A percentile compares a stretch with the other conserved stretches of the same genome.
Evolutionary conservation across 75 land plant species (phyloP).

Genomic region (Pinus albicaulis): DNA sequence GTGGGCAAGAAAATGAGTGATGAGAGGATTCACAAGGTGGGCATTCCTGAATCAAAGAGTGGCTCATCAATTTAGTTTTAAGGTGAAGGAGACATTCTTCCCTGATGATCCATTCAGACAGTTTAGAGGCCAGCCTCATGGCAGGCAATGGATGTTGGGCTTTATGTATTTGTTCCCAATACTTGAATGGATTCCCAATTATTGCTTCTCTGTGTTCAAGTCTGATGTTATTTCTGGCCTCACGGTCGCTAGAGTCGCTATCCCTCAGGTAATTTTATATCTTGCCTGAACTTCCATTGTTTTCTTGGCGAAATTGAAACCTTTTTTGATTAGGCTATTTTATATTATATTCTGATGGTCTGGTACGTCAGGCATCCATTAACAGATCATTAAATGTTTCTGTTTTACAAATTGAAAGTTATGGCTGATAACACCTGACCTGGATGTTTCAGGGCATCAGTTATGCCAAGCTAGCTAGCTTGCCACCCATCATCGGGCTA

Average conservation of each 20-base stretch:
- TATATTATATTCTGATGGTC: no score
- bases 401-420: no score
- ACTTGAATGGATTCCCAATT: constrained; percentile 29
- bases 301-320: no score
- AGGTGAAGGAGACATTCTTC: constrained; percentile 31
- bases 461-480: constrained; percentile 72
- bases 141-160: constrained; percentile 12
- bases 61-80: not conserved
- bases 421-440: no score
- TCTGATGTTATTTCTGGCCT: constrained; percentile 37
- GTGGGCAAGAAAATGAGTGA: not conserved
- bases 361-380: no score
- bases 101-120: constrained; percentile 42
- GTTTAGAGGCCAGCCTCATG: constrained; percentile 27
- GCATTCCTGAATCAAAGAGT: constrained; percentile 8
- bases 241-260: constrained; percentile 52
- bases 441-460: constrained; percentile 66
- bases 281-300: no score
- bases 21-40: constrained; percentile 6
- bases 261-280: constrained; percentile 29
- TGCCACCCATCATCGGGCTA: constrained; percentile 78
- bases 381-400: no score
- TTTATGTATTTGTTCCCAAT: constrained; percentile 38
- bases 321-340: no score
- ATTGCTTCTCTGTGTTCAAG: constrained; percentile 17